Percentiles rank a stretch among this genome's conserved stretches.
These are phyloP conservation scores for Paecilomyces fulvus DNA, from an alignment of 2,329 filamentous ascomycete species.

Conservation along the genomic window DNA sequence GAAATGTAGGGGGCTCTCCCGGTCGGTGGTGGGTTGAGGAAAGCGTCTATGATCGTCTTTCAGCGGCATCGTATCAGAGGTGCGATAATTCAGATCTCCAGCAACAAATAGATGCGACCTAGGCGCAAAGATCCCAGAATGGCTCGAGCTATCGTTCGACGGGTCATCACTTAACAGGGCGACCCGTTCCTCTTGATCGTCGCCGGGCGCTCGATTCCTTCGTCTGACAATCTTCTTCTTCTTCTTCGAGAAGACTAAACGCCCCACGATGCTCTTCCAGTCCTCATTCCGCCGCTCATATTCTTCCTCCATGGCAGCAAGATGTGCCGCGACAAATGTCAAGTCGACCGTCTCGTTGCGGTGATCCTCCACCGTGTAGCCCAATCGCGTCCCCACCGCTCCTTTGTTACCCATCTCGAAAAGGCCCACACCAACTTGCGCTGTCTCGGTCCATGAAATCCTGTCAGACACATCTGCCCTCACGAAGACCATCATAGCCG, in stretches of 20 bases:
- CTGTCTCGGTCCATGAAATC: conserved; percentile 62
- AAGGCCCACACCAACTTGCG: conserved; percentile 74
- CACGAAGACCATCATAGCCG: conserved; percentile 77
- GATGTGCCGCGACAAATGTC: conserved; percentile 80
- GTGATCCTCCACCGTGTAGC: conserved; percentile 40
- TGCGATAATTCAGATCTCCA: conserved; percentile 94
- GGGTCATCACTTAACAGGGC: conserved; percentile 20
- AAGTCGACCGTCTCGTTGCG: conserved; percentile 51
- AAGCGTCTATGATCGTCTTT: conserved; percentile 50
- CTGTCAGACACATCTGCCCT: conserved; percentile 49
- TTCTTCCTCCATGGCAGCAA: conserved; percentile 80
- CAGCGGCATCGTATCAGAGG: conserved; percentile 57
- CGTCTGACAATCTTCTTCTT: conserved; percentile 5
- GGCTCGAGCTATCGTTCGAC: conserved; percentile 20
- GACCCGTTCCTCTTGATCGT: conserved; percentile 20
- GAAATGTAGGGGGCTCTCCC: conserved; percentile 53
- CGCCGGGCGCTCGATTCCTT: conserved; percentile 34
- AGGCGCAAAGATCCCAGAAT: conserved; percentile 59
- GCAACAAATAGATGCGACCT: conserved; percentile 73
- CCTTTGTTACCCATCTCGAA: conserved; percentile 94
- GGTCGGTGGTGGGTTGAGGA: conserved; percentile 50
- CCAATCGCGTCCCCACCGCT: conserved; percentile 68
- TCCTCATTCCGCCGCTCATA: conserved; percentile 70
- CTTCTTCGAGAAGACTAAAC: conserved; percentile 59
- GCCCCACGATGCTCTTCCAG: conserved; percentile 75